phyloP scores from a whole-genome alignment of 345 rosid genomes.

The Mercurialis annua region DNA sequence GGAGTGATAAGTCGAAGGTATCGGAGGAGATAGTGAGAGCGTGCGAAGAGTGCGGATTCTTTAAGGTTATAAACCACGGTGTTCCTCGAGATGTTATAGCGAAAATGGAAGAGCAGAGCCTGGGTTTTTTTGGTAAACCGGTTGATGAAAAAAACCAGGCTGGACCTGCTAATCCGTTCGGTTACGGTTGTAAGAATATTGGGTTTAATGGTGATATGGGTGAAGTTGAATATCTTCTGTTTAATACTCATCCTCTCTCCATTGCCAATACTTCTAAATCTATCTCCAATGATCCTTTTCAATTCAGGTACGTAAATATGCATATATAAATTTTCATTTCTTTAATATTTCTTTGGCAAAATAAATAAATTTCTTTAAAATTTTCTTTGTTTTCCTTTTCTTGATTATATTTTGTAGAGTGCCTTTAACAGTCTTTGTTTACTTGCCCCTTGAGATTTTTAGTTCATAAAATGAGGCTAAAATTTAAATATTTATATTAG shows the following conservation, averaged over 20 bases:
- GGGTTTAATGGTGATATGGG: slow-evolving; percentile 38
- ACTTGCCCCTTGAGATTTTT: no score
- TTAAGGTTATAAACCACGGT: slow-evolving; percentile 38
- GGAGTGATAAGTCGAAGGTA: slow-evolving; percentile 10
- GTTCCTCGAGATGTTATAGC: slow-evolving; percentile 20
- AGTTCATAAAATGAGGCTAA: no score
- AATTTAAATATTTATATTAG: no score
- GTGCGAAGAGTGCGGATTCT: slow-evolving; percentile 30
- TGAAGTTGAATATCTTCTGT: slow-evolving; percentile 35
- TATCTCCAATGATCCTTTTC: slow-evolving; percentile 22
- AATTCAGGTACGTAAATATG: slow-evolving; percentile 23
- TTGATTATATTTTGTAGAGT: no score
- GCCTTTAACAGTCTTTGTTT: no score
- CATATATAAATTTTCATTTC: no score
- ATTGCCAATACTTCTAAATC: slow-evolving; percentile 24
- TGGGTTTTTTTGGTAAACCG: slow-evolving; percentile 24
- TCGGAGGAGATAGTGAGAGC: slow-evolving; percentile 26
- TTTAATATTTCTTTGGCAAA: no score
- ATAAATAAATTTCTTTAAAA: no score
- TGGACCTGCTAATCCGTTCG: slow-evolving; percentile 31
- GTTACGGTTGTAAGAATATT: slow-evolving; percentile 38
- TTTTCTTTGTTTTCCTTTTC: no score
- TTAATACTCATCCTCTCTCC: slow-evolving; percentile 23
- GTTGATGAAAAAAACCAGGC: slow-evolving; percentile 25
- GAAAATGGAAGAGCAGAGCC: slow-evolving; percentile 21